A percentile compares a stretch with the other conserved stretches of the same genome.
Conservation (phyloP, 148 eudicot genomes). For the Rhododendron griersonianum region DNA sequence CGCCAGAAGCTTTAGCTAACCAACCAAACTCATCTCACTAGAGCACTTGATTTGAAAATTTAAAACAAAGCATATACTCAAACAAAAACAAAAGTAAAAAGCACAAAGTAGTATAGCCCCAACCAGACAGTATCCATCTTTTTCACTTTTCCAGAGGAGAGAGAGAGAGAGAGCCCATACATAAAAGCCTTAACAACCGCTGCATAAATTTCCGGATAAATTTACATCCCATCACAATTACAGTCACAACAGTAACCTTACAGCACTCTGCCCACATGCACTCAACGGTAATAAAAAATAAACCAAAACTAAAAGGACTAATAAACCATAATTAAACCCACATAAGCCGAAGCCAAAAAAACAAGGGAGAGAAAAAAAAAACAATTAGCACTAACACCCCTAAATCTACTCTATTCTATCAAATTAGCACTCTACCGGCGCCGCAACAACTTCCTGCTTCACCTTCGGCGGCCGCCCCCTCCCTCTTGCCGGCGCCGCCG, state of each 20-base stretch:
- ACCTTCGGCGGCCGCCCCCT: conserved; percentile 48
- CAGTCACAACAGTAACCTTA: neutral
- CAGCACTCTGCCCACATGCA: neutral
- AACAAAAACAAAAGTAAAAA: conserved; percentile 11
- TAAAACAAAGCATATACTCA: neutral
- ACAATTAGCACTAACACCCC: conserved; percentile 25
- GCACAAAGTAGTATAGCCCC: conserved; percentile 7
- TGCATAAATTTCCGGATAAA: conserved; percentile 3
- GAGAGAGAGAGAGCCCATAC: neutral
- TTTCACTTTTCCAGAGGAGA: neutral
- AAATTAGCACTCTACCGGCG: conserved; percentile 28
- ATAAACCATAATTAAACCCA: neutral
- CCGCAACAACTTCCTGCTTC: conserved; percentile 14
- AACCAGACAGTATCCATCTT: neutral
- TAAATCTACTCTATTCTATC: conserved; percentile 4
- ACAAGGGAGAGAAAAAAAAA: neutral
- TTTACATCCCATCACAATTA: conserved; percentile 13
- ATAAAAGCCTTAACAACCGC: conserved; percentile 4
- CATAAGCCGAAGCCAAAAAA: neutral
- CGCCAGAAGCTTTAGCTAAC: neutral
- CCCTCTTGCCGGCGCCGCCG: conserved; percentile 27
- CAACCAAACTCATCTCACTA: neutral
- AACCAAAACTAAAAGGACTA: neutral
- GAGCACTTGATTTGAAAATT: neutral
- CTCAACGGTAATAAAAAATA: neutral